phyloP scores from a whole-genome alignment of 192 early-diverging fungal species.

The Phycomyces blakesleeanus region DNA sequence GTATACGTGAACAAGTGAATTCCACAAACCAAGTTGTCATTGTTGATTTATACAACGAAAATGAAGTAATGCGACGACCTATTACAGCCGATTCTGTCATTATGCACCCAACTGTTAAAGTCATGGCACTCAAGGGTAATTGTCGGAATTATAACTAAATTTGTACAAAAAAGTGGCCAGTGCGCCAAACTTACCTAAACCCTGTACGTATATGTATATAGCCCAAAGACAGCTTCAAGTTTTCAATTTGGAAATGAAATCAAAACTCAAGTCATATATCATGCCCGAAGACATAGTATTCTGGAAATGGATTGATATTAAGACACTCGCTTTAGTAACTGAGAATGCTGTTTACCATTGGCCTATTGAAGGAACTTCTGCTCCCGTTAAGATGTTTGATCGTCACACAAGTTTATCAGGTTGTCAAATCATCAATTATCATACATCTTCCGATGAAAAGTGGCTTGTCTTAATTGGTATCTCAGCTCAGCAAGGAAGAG shows the following conservation, averaged over 20 bases:
- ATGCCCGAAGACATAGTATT: slow-evolving; percentile 92
- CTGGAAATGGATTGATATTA: slow-evolving; percentile 94
- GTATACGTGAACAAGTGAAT: slow-evolving; percentile 88
- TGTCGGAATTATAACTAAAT: neutral
- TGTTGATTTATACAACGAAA: slow-evolving; percentile 85
- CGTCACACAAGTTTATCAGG: slow-evolving; percentile 77
- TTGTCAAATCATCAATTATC: slow-evolving; percentile 96
- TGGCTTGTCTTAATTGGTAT: slow-evolving; percentile 97
- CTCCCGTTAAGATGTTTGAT: slow-evolving; percentile 90
- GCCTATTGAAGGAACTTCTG: slow-evolving; percentile 88
- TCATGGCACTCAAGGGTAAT: slow-evolving; percentile 93
- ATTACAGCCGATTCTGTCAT: slow-evolving; percentile 99
- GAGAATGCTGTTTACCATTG: slow-evolving; percentile 91
- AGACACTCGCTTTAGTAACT: slow-evolving; percentile 85
- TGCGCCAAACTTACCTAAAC: neutral
- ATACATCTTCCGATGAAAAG: slow-evolving; percentile 83
- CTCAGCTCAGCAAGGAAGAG: slow-evolving; percentile 84
- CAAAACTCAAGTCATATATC: slow-evolving; percentile 91
- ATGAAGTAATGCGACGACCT: slow-evolving; percentile 78
- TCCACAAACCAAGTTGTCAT: slow-evolving; percentile 90
- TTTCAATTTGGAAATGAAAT: slow-evolving; percentile 94
- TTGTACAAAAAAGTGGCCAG: neutral
- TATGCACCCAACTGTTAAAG: slow-evolving; percentile 92
- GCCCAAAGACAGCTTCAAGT: slow-evolving; percentile 91
- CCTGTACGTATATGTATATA: slow-evolving; percentile 27